Conservation (phyloP, 2,329 filamentous ascomycete genomes). For the Neurospora sp. region DNA sequence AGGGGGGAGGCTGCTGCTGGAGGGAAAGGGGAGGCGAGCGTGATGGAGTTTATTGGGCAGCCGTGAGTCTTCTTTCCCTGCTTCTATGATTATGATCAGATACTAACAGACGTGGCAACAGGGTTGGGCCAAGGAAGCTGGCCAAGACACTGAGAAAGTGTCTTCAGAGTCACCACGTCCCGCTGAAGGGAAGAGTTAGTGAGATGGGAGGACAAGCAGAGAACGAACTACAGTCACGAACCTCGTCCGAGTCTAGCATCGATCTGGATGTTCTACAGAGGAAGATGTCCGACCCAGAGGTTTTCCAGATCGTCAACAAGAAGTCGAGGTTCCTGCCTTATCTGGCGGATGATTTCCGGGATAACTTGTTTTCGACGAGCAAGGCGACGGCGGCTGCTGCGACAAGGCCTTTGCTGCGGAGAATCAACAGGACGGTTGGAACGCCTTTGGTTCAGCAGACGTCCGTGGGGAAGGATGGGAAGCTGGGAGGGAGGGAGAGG, state of each 20-base stretch:
- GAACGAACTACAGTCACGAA: neutral
- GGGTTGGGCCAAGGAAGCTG: conserved; percentile 27
- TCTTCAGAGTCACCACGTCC: neutral
- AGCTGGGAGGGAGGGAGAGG: neutral
- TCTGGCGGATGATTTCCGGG: neutral
- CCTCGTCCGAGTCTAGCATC: neutral
- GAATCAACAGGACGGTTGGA: neutral
- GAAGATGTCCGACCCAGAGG: neutral
- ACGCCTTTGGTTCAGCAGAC: neutral
- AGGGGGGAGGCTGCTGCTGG: conserved; percentile 7
- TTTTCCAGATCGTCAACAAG: neutral
- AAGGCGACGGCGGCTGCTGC: neutral
- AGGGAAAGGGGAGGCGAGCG: conserved; percentile 8
- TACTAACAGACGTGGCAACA: conserved; percentile 7
- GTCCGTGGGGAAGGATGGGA: neutral
- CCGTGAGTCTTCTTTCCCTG: conserved; percentile 21
- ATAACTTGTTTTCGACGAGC: neutral
- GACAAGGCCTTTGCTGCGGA: neutral
- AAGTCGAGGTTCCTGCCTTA: neutral
- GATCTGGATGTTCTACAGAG: neutral
- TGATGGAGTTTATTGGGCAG: conserved; percentile 29
- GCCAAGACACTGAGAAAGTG: conserved; percentile 20
- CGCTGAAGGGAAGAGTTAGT: neutral
- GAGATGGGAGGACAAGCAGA: neutral
- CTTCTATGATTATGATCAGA: neutral